Conservation (phyloP, 306 rosid species). For the Vicia faba region DNA sequence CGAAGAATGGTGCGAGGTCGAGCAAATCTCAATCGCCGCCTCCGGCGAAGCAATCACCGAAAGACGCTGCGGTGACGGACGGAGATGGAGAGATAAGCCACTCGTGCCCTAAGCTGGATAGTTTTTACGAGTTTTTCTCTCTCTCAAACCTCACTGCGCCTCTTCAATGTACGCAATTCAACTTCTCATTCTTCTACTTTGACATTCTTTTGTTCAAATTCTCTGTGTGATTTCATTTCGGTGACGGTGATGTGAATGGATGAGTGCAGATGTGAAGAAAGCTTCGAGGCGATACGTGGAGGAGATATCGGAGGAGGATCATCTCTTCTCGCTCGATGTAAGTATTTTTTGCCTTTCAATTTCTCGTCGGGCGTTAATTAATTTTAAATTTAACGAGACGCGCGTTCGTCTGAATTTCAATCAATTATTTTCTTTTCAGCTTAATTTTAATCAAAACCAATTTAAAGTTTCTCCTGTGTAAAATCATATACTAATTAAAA, state of each 20-base stretch:
- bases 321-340: constrained; percentile 87
- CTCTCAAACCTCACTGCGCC: constrained; percentile 88
- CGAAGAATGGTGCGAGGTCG: constrained; percentile 49
- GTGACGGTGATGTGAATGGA: neutral
- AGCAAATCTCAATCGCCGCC: constrained; percentile 45
- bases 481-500: neutral
- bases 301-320: constrained; percentile 65
- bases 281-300: constrained; percentile 59
- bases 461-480: neutral
- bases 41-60: constrained; percentile 35
- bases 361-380: neutral
- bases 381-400: neutral
- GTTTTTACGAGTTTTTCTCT: constrained; percentile 93
- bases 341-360: constrained; percentile 24
- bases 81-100: constrained; percentile 72
- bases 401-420: neutral
- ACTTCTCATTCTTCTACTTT: neutral
- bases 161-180: constrained; percentile 61
- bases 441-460: neutral
- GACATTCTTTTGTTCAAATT: neutral
- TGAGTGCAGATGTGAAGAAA: constrained; percentile 68
- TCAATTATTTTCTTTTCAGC: neutral
- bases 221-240: neutral
- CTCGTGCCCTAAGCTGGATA: constrained; percentile 77
- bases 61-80: constrained; percentile 49